phyloP scores from a whole-genome alignment of 164 flowering plant species.

The Litsea cubeba region DNA sequence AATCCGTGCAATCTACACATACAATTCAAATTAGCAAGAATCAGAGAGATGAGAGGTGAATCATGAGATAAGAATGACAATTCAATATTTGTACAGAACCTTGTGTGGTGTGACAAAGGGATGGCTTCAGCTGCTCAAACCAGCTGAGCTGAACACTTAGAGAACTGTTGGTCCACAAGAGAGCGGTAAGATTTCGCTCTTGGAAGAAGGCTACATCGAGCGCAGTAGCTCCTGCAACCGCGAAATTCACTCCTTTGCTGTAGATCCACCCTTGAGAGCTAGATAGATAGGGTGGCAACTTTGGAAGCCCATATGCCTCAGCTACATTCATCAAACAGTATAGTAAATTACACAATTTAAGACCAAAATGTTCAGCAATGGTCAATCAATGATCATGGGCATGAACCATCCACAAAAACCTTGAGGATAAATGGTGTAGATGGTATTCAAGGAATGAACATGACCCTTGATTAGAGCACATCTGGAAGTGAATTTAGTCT shows the following conservation, averaged over 20 bases:
- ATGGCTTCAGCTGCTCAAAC: slow-evolving; percentile 7
- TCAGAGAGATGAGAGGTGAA: neutral
- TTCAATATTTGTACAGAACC: neutral
- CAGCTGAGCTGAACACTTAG: slow-evolving; percentile 13
- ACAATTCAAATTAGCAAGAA: neutral
- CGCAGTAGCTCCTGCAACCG: slow-evolving; percentile 58
- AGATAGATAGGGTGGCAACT: slow-evolving; percentile 40
- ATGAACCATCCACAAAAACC: too few relatives aligned
- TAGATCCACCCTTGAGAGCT: slow-evolving; percentile 8
- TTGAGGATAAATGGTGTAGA: too few relatives aligned
- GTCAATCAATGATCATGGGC: too few relatives aligned
- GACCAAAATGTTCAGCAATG: too few relatives aligned
- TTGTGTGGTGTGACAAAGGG: neutral
- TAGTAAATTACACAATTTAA: too few relatives aligned
- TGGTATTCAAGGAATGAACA: too few relatives aligned
- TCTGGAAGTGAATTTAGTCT: too few relatives aligned
- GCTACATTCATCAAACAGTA: slow-evolving; percentile 24
- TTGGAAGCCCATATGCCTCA: slow-evolving; percentile 47
- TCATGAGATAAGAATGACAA: neutral
- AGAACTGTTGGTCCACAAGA: neutral
- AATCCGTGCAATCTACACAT: slow-evolving; percentile 16
- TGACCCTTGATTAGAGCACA: too few relatives aligned
- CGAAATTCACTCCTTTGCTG: slow-evolving; percentile 49
- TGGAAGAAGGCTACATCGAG: slow-evolving; percentile 31
- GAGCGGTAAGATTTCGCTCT: slow-evolving; percentile 8